phyloP scores from a whole-genome alignment of 495 filamentous ascomycete genomes.

The Symbiotaphrina buchneri region DNA sequence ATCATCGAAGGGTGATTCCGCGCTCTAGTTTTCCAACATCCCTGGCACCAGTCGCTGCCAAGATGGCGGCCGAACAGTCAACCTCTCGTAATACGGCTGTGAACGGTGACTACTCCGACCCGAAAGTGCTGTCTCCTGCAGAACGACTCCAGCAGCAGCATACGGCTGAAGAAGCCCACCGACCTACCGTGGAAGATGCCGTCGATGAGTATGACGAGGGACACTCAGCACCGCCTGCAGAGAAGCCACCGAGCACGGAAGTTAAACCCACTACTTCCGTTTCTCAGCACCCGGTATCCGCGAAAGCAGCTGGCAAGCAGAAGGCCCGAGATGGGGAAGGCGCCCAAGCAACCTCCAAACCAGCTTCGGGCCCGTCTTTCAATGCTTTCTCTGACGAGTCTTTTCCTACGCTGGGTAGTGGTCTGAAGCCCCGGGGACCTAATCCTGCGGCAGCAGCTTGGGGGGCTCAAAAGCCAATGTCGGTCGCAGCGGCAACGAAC shows the following conservation, averaged over 20 bases:
- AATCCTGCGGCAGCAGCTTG: constrained; percentile 38
- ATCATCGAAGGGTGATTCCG: too few species aligned
- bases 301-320: constrained; percentile 39
- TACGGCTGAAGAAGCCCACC: constrained; percentile 36
- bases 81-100: too few species aligned
- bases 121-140: constrained; percentile 39
- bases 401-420: constrained; percentile 71
- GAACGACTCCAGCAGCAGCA: constrained; percentile 64
- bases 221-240: constrained; percentile 21
- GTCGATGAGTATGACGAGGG: constrained; percentile 55
- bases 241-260: constrained; percentile 2
- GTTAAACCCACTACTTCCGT: constrained; percentile 2
- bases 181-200: constrained; percentile 53
- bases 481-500: too few species aligned
- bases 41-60: too few species aligned
- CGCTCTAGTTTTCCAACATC: too few species aligned
- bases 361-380: constrained; percentile 20
- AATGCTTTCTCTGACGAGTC: constrained; percentile 73
- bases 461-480: constrained; percentile 33
- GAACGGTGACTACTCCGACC: too few species aligned
- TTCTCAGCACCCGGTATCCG: constrained; percentile 9
- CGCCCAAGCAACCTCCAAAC: constrained; percentile 9
- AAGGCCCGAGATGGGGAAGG: constrained; percentile 22
- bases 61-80: too few species aligned
- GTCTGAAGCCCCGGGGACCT: constrained; percentile 35